Percentiles rank a stretch among this genome's conserved stretches.
phyloP scores from a whole-genome alignment of 2,329 filamentous ascomycete genomes.

The Botryotinia calthae region DNA sequence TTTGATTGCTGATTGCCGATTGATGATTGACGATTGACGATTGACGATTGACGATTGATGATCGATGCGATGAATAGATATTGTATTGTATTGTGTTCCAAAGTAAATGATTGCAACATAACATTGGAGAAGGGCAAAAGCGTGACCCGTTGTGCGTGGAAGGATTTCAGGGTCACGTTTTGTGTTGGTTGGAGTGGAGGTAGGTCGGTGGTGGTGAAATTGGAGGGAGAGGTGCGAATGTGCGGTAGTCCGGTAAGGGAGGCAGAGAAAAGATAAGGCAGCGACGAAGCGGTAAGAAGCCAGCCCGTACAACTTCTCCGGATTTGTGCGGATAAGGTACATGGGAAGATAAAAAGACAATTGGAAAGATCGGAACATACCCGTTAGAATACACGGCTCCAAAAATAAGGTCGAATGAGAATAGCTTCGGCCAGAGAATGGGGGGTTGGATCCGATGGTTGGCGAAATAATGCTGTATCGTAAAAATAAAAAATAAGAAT shows the following conservation, averaged over 20 bases:
- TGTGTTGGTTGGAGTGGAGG: not conserved
- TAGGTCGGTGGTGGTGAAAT: not conserved
- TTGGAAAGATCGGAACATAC: slow-evolving; percentile 11
- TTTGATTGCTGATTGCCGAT: not conserved
- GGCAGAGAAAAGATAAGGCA: not conserved
- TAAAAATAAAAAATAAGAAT: slow-evolving; percentile 5
- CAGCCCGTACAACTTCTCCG: not conserved
- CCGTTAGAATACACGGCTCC: slow-evolving; percentile 13
- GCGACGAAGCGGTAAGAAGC: slow-evolving; percentile 6
- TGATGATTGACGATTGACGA: not conserved
- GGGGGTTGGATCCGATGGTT: not conserved
- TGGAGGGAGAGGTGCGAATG: not conserved
- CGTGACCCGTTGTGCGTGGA: not conserved
- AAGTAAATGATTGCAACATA: not conserved
- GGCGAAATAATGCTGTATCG: slow-evolving; percentile 13
- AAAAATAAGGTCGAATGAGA: slow-evolving; percentile 6
- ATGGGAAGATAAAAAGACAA: not conserved
- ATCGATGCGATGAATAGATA: not conserved
- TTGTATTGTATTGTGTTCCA: not conserved
- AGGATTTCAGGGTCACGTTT: slow-evolving; percentile 8
- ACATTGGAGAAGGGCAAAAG: not conserved
- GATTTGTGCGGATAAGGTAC: not conserved
- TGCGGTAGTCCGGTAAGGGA: not conserved
- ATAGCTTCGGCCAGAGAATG: not conserved
- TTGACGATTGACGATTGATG: not conserved